These are phyloP conservation scores for Lachancea sp. DNA, from an alignment of 805 yeast genomes.

Conservation along the genomic window DNA sequence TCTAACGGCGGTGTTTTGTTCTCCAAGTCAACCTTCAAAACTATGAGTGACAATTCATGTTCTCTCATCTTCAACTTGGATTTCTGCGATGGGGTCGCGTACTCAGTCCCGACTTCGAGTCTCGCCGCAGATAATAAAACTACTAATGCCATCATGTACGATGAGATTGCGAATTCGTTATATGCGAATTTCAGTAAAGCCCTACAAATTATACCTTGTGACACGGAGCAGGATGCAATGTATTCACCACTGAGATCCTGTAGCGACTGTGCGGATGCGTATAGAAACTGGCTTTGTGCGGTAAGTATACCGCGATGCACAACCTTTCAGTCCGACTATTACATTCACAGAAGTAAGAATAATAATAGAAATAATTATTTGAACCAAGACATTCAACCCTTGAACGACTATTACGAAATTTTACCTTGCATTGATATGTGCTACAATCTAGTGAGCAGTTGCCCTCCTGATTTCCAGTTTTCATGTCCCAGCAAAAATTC, in stretches of 20 bases:
- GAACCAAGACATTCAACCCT: slow-evolving; percentile 48
- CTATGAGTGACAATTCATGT: slow-evolving; percentile 53
- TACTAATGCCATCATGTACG: slow-evolving; percentile 48
- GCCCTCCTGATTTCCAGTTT: slow-evolving; percentile 75
- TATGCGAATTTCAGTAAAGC: slow-evolving; percentile 70
- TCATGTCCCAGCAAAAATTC: slow-evolving; percentile 51
- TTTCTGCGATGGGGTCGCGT: slow-evolving; percentile 78
- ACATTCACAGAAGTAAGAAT: slow-evolving; percentile 40
- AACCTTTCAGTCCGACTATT: slow-evolving; percentile 41
- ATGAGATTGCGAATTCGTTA: slow-evolving; percentile 47
- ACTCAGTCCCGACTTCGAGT: slow-evolving; percentile 65
- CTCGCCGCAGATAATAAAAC: slow-evolving; percentile 31
- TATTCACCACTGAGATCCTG: slow-evolving; percentile 75
- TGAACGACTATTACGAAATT: slow-evolving; percentile 61
- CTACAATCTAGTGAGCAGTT: slow-evolving; percentile 67
- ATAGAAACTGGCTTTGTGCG: slow-evolving; percentile 84
- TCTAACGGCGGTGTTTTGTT: slow-evolving; percentile 60
- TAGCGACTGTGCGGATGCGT: slow-evolving; percentile 60
- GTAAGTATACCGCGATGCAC: slow-evolving; percentile 85
- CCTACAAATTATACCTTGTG: slow-evolving; percentile 70
- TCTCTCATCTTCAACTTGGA: slow-evolving; percentile 65
- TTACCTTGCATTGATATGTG: slow-evolving; percentile 84
- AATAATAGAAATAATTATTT: slow-evolving; percentile 58
- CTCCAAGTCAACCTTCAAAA: slow-evolving; percentile 48
- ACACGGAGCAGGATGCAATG: slow-evolving; percentile 53